Evolutionary conservation across 108 stramenopile genomes (phyloP).

Genomic region (Nitzschia inconspicua): DNA sequence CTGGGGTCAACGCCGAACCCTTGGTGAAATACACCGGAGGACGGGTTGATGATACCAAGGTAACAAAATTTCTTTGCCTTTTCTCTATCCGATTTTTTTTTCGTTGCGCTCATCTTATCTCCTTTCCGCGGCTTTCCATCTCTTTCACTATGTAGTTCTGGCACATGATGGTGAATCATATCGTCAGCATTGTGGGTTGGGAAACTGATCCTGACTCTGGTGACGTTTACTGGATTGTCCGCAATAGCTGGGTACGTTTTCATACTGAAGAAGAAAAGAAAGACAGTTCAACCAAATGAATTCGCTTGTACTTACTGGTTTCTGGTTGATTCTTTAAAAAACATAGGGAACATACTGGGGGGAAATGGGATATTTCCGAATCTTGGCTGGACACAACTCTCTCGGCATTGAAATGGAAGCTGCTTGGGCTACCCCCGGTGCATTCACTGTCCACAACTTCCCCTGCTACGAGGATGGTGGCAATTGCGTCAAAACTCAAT

Average conservation of each 20-base stretch:
- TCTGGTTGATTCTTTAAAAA: not conserved
- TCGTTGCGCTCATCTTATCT: constrained; percentile 42
- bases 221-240: constrained; percentile 83
- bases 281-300: too few species aligned
- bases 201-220: constrained; percentile 41
- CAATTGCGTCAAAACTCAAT: constrained; percentile 24
- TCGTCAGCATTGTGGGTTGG: constrained; percentile 88
- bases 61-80: too few species aligned
- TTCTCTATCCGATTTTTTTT: not conserved
- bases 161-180: constrained; percentile 54
- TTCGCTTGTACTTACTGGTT: not conserved
- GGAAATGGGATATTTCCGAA: constrained; percentile 60
- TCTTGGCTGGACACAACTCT: constrained; percentile 60
- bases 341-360: not conserved
- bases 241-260: constrained; percentile 65
- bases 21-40: constrained; percentile 76
- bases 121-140: too few species aligned
- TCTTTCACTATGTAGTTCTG: too few species aligned
- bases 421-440: constrained; percentile 77
- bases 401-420: constrained; percentile 81
- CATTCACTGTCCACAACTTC: constrained; percentile 46
- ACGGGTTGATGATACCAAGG: constrained; percentile 45
- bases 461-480: constrained; percentile 57
- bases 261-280: constrained; percentile 29
- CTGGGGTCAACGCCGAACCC: constrained; percentile 69